phyloP scores from a whole-genome alignment of 1,139 yeast genomes.

The Candida frijolesensis region DNA sequence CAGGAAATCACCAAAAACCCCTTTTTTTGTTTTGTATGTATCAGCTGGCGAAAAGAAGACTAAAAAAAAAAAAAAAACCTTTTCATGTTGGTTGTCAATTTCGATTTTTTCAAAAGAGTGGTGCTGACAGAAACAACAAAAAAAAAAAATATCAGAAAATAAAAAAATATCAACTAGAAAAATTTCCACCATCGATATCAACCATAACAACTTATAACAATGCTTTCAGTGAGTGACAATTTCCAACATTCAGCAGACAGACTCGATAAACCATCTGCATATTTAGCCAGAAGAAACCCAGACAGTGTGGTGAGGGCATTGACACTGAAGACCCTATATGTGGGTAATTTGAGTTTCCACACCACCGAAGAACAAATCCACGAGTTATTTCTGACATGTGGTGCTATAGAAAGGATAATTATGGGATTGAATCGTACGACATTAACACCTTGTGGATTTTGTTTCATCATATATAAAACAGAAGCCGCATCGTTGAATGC shows the following conservation, averaged over 20 bases:
- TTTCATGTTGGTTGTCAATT: slow-evolving; percentile 1
- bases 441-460: slow-evolving; percentile 93
- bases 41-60: background rate
- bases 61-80: background rate
- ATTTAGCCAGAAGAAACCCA: slow-evolving; percentile 65
- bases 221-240: slow-evolving; percentile 60
- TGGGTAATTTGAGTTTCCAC: slow-evolving; percentile 81
- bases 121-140: background rate
- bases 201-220: slow-evolving; percentile 13
- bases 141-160: background rate
- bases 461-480: slow-evolving; percentile 76
- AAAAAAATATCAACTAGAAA: background rate
- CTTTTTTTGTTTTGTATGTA: background rate
- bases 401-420: slow-evolving; percentile 72
- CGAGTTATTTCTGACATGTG: slow-evolving; percentile 81
- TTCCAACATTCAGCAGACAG: slow-evolving; percentile 59
- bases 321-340: slow-evolving; percentile 75
- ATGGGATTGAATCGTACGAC: slow-evolving; percentile 93
- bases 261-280: slow-evolving; percentile 76
- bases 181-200: background rate
- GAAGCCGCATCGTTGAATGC: slow-evolving; percentile 78
- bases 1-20: background rate
- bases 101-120: background rate
- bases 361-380: slow-evolving; percentile 93
- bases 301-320: slow-evolving; percentile 66